Percentiles rank a stretch among this genome's conserved stretches.
Evolutionary conservation across 2,329 filamentous ascomycete species (phyloP).

Genomic region (Alternaria consortialis): DNA sequence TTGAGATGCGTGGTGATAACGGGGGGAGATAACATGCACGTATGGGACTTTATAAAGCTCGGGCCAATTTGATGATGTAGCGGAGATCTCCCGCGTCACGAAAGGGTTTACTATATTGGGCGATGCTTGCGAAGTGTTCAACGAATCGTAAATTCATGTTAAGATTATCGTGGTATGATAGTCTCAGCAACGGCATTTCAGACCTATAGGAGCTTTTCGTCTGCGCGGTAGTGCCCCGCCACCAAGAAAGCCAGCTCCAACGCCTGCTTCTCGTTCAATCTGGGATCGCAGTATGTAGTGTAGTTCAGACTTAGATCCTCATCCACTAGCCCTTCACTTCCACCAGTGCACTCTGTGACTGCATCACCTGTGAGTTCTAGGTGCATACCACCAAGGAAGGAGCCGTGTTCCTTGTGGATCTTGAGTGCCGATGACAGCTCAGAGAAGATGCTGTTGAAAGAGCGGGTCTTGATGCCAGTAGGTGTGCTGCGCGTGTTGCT

Average conservation of each 20-base stretch:
- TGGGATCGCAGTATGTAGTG: slow-evolving; percentile 93
- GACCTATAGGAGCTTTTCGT: slow-evolving; percentile 33
- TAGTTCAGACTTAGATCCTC: slow-evolving; percentile 91
- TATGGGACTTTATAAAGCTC: slow-evolving; percentile 14
- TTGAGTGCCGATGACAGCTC: slow-evolving; percentile 84
- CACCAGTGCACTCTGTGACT: slow-evolving; percentile 94
- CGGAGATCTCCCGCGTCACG: neutral
- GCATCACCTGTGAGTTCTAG: slow-evolving; percentile 94
- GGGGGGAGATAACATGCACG: slow-evolving; percentile 26
- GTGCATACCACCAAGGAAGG: slow-evolving; percentile 92
- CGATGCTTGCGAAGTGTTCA: slow-evolving; percentile 3
- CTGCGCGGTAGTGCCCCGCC: slow-evolving; percentile 76
- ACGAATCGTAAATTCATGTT: slow-evolving; percentile 1
- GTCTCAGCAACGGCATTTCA: neutral
- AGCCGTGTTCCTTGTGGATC: slow-evolving; percentile 84
- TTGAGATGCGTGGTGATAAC: slow-evolving; percentile 39
- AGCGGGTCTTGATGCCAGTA: slow-evolving; percentile 86
- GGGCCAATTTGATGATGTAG: slow-evolving; percentile 18
- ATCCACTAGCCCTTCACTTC: slow-evolving; percentile 85
- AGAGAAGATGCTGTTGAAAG: slow-evolving; percentile 87
- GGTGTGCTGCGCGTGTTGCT: slow-evolving; percentile 71
- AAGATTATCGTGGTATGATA: neutral
- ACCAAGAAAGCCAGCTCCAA: slow-evolving; percentile 94
- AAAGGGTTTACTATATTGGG: slow-evolving; percentile 2
- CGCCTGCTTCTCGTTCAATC: slow-evolving; percentile 97